Conservation (phyloP, 768 basidiomycete genomes). For the Lactarius evosmus region DNA sequence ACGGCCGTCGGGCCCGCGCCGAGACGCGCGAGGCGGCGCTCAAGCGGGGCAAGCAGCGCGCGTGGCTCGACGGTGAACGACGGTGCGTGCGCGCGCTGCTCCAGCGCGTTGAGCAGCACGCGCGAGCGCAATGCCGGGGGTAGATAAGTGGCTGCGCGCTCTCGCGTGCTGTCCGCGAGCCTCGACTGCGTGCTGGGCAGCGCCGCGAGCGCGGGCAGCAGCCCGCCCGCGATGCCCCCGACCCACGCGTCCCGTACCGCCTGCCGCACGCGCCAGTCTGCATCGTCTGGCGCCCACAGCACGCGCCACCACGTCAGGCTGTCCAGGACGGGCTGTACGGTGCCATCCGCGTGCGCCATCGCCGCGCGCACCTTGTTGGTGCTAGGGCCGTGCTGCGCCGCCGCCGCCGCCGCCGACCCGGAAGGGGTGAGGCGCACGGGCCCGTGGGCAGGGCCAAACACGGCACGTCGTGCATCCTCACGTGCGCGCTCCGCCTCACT, state of each 20-base stretch:
- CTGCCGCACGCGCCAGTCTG: conserved; percentile 20
- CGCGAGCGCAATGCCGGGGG: conserved; percentile 25
- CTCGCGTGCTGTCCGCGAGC: background rate
- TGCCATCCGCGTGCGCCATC: conserved; percentile 9
- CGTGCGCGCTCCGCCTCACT: conserved; percentile 3
- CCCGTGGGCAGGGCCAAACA: conserved; percentile 14
- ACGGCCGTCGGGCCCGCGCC: conserved; percentile 12
- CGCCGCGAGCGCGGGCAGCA: conserved; percentile 19
- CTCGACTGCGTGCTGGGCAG: conserved; percentile 16
- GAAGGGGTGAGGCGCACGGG: no score
- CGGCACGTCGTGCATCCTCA: conserved; percentile 7
- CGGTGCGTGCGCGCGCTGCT: conserved; percentile 25
- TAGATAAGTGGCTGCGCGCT: conserved; percentile 3
- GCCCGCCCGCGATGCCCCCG: conserved; percentile 13
- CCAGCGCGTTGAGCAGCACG: conserved; percentile 28
- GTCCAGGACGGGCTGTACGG: conserved; percentile 13
- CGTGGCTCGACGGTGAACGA: conserved; percentile 18
- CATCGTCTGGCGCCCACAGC: conserved; percentile 24
- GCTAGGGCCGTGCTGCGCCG: no score
- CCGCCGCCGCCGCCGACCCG: background rate
- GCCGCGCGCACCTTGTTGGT: conserved; percentile 16
- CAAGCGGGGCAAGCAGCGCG: conserved; percentile 25
- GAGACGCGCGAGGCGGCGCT: conserved; percentile 25
- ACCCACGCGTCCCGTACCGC: conserved; percentile 21
- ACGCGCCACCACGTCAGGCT: conserved; percentile 24